Conservation (phyloP, 495 filamentous ascomycete species). For the Lasiosphaeria hispida region DNA sequence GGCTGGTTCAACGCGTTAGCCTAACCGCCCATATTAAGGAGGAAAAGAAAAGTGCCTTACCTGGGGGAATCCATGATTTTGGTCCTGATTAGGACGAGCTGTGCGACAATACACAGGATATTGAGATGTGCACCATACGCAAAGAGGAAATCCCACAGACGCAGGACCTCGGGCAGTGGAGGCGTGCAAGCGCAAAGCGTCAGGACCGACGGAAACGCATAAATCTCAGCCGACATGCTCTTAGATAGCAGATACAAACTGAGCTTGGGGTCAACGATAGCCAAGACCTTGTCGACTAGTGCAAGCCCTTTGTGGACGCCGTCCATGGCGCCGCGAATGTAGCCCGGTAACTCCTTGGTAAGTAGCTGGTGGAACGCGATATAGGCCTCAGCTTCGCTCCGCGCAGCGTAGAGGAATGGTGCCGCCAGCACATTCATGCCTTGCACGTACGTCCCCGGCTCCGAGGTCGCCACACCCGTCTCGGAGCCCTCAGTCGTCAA, state of each 20-base stretch:
- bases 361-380: conserved; percentile 86
- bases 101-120: conserved; percentile 95
- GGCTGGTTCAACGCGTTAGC: conserved; percentile 50
- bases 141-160: conserved; percentile 97
- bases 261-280: conserved; percentile 87
- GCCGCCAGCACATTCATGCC: conserved; percentile 99
- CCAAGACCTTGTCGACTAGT: conserved; percentile 85
- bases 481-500: conserved; percentile 60
- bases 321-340: conserved; percentile 94
- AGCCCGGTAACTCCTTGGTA: conserved; percentile 85
- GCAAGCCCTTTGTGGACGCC: conserved; percentile 90
- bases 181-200: conserved; percentile 96
- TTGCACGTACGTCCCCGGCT: conserved; percentile 87
- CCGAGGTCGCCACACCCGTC: conserved; percentile 39
- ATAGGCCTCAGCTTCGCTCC: conserved; percentile 93
- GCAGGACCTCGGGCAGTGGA: conserved; percentile 89
- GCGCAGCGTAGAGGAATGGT: conserved; percentile 92
- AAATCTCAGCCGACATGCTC: conserved; percentile 86
- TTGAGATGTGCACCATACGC: conserved; percentile 94
- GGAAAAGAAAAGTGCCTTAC: conserved; percentile 44
- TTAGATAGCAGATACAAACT: conserved; percentile 78
- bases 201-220: conserved; percentile 95
- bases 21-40: neutral
- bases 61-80: conserved; percentile 76
- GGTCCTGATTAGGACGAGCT: conserved; percentile 83